phyloP scores from a whole-genome alignment of 805 yeast species.

The Yamadazyma sp. region DNA sequence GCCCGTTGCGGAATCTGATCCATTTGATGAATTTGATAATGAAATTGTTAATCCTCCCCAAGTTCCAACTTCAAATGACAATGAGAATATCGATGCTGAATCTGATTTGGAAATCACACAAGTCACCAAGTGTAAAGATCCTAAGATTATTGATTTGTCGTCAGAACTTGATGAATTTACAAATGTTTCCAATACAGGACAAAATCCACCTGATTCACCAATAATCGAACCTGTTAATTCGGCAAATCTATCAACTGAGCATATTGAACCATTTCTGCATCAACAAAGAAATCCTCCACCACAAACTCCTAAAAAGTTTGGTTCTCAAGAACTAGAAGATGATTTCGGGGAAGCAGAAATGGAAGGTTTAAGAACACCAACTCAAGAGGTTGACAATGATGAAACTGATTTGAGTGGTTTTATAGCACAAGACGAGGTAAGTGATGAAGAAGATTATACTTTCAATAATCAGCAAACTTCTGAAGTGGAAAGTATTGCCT shows the following conservation, averaged over 20 bases:
- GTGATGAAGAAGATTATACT: slow-evolving; percentile 2
- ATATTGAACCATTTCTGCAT: too few relatives aligned
- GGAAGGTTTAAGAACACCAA: slow-evolving; percentile 34
- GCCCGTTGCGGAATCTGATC: slow-evolving; percentile 9
- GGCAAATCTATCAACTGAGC: too few relatives aligned
- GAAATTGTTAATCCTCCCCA: not conserved
- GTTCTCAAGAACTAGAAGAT: slow-evolving; percentile 21
- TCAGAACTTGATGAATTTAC: too few relatives aligned
- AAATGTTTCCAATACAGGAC: too few relatives aligned
- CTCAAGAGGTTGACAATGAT: slow-evolving; percentile 27
- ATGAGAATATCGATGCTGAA: not conserved
- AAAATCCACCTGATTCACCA: too few relatives aligned
- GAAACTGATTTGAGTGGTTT: slow-evolving; percentile 29
- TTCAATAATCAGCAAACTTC: slow-evolving; percentile 1
- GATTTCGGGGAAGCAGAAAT: slow-evolving; percentile 30
- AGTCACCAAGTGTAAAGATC: slow-evolving; percentile 2
- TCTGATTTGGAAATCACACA: slow-evolving; percentile 9
- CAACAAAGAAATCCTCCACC: too few relatives aligned
- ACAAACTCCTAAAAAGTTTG: too few relatives aligned
- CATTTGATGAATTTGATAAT: slow-evolving; percentile 10
- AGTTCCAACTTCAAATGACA: not conserved
- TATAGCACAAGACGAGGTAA: slow-evolving; percentile 14
- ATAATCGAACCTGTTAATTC: too few relatives aligned
- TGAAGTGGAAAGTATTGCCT: slow-evolving; percentile 2
- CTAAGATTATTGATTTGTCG: not conserved